These are phyloP conservation scores for Drechslerella dactyloides DNA, from an alignment of 2,329 filamentous ascomycete genomes.

Conservation along the genomic window DNA sequence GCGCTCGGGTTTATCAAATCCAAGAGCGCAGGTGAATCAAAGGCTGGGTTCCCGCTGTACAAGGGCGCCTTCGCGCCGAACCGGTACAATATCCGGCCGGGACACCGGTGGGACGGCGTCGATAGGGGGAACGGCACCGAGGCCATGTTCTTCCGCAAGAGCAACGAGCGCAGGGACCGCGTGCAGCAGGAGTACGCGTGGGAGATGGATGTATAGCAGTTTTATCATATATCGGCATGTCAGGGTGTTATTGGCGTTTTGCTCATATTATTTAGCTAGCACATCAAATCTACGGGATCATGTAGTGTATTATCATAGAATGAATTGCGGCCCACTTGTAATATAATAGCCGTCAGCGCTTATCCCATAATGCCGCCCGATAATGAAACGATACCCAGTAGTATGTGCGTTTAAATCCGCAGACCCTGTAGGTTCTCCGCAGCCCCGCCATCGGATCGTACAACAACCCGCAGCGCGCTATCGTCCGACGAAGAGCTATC, in stretches of 20 bases:
- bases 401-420: background rate
- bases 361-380: no score
- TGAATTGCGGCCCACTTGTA: no score
- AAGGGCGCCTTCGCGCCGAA: slow-evolving; percentile 83
- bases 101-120: slow-evolving; percentile 95
- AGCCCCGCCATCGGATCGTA: background rate
- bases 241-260: slow-evolving; percentile 11
- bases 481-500: slow-evolving; percentile 26
- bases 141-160: slow-evolving; percentile 84
- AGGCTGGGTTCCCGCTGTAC: slow-evolving; percentile 71
- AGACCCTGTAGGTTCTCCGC: background rate
- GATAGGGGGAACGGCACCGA: slow-evolving; percentile 94
- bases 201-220: slow-evolving; percentile 84
- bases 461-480: slow-evolving; percentile 12
- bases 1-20: slow-evolving; percentile 77
- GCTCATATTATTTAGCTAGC: background rate
- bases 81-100: slow-evolving; percentile 88
- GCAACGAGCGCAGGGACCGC: slow-evolving; percentile 77
- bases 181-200: slow-evolving; percentile 86
- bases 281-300: no score
- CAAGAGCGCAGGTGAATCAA: slow-evolving; percentile 59
- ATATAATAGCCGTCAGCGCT: no score
- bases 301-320: no score
- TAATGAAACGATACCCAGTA: no score
- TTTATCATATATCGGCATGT: slow-evolving; percentile 4